Base-by-base conservation (phyloP, 2,329 filamentous ascomycete species). In the Aspergillus thermomutatus region DNA sequence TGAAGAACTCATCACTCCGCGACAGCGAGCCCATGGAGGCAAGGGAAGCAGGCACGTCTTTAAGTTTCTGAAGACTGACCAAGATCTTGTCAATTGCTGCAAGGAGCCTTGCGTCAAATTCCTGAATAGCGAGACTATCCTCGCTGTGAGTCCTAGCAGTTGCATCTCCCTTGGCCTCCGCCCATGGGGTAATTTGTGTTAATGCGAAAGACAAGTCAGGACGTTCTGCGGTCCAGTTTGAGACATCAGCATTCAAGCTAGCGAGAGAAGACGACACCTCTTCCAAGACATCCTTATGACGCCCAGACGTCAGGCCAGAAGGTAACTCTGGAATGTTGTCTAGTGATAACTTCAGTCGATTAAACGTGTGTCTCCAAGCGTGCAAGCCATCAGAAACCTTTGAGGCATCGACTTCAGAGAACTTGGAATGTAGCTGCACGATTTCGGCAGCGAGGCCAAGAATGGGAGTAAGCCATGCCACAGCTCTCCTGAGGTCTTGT, bases 41-140 rank as follows among this genome's bases (percentile, higher is more conserved):
- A 1, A 79, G 78, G 1, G 87, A 83, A 4, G 74, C 69, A 1
- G 88, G 86, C 1, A 87, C 75, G 3, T 78, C 77, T 10, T 77
- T 73, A 8, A 85, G 75, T 2, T 87, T 85, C 71, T 97, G 91
- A 49, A 96, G 81, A 1, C 89, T 87, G 37, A 93, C 88, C 1
- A 97, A 84, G 27, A 93, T 83, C 50, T 85, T 84, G 72, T 96
- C 90, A 49, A 88, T 83, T n/a, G 89, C 78, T 1, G 75, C 82
- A 40, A 90, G 83, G 1, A 91, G 72, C 3, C 80, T 77, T 14
- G 80, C 74, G 45, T 86, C 83, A 47, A 92, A 82, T 0, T 74
- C 69, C 19, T 80, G 66, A 23, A 79, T 58, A 50, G 66, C 63
- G 27, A 73, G 27, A 21, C 52, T 53, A 64, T 64, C 49, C 41